A percentile compares a stretch with the other conserved stretches of the same genome.
Evolutionary conservation across 257 asterid genomes (phyloP).

Genomic region (Apocynum venetum): DNA sequence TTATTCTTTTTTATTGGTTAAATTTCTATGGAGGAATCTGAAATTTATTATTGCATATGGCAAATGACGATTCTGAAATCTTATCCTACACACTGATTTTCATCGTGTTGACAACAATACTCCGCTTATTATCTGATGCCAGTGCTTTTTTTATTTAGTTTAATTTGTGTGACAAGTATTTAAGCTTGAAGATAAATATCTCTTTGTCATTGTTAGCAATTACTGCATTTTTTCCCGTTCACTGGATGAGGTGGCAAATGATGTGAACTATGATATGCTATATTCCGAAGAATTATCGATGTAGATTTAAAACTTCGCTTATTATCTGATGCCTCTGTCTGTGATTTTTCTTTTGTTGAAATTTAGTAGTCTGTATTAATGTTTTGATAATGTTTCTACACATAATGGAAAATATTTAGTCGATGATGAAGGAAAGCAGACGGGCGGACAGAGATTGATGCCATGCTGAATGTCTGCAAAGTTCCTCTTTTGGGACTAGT

Average conservation of each 20-base stretch:
- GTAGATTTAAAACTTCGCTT: constrained; percentile 27
- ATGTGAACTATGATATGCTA: constrained; percentile 18
- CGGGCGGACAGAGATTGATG: constrained; percentile 97
- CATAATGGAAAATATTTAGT: background rate
- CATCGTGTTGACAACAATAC: constrained; percentile 45
- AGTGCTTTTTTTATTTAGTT: background rate
- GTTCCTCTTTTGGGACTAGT: constrained; percentile 42
- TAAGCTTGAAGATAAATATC: no score
- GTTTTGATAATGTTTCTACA: background rate
- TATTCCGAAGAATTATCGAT: constrained; percentile 20
- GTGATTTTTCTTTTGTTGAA: no score
- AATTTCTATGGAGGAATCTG: background rate
- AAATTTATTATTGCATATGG: constrained; percentile 17
- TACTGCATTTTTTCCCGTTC: no score
- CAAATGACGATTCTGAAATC: constrained; percentile 41
- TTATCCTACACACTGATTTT: constrained; percentile 65
- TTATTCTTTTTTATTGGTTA: background rate
- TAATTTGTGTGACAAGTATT: background rate
- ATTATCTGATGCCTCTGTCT: constrained; percentile 23
- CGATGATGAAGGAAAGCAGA: constrained; percentile 68
- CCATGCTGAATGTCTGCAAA: constrained; percentile 81
- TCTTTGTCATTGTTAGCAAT: background rate
- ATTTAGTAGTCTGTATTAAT: background rate
- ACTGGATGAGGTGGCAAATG: constrained; percentile 13
- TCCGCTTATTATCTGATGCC: constrained; percentile 90